Evolutionary conservation across 2,329 filamentous ascomycete genomes (phyloP), one percentile per base, ranked within the genome.

Genomic region (Pseudogymnoascus sp.): DNA sequence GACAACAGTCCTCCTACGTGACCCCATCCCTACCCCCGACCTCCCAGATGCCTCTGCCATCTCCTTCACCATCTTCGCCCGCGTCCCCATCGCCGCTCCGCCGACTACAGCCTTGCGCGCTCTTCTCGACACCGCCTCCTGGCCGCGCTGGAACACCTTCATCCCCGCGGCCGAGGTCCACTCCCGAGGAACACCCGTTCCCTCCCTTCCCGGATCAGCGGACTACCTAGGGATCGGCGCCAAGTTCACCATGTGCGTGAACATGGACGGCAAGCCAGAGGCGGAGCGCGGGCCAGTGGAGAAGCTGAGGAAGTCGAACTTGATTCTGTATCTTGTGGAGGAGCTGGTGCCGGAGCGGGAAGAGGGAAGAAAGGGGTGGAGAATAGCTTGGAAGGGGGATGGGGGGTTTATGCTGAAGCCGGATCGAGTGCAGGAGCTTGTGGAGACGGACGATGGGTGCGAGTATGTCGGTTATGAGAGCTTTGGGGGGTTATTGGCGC

Each of bases 141-240:
- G 68, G 68, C 6, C 36, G 2, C 5, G 58, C 35, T 70, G 68
- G 68, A 77, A 79, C 37, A 83, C 80, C 4, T 86, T 86, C 69
- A 85, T 85, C 70, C 83, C 84, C 39, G 80, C 83, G 74, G 82
- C 82, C 15, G 74, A 74, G 14, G 77, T 86, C 38, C 76, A 78
- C 0, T 83, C 84, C 63, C 75, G 80, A 22, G 58, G 8, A 22
- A 35, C 4, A n/a, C 59, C 20, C 38, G 15, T 7, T 18, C n/a
- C 11, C 15, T 41, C 5, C 7, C 59, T 35, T 5, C n/a, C 30
- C n/a, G 64, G 61, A 1, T 61, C 59, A n/a, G 50, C 62, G 25
- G 59, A 58, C 15, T 15, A n/a, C n/a, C 58, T 50, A 4, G 68
- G 68, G 2, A 63, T 57, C 1, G 22, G 22, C 12, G 58, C 36